phyloP scores from a whole-genome alignment of 306 rosid species.

The Cucurbita ficifolia region DNA sequence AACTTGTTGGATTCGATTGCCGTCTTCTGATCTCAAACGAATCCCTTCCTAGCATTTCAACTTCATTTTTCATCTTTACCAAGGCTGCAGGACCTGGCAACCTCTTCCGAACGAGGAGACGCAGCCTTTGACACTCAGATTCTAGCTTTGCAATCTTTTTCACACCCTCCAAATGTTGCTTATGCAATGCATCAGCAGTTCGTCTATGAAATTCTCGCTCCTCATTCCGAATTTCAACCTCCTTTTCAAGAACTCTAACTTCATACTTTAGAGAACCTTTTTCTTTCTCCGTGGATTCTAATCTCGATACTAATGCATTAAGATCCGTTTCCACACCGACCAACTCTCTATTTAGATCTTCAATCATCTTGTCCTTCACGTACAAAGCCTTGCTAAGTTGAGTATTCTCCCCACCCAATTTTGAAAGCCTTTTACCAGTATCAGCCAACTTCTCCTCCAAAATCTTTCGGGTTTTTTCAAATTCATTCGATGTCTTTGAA shows the following conservation, averaged over 20 bases:
- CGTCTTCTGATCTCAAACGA: constrained; percentile 38
- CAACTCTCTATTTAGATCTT: constrained; percentile 46
- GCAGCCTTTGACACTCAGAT: constrained; percentile 87
- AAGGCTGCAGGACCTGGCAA: constrained; percentile 90
- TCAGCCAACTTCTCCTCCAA: constrained; percentile 58
- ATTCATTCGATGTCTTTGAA: constrained; percentile 52
- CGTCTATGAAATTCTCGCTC: constrained; percentile 72
- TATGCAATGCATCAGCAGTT: constrained; percentile 61
- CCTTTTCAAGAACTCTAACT: constrained; percentile 76
- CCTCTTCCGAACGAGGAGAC: constrained; percentile 65
- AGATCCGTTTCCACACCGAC: constrained; percentile 41
- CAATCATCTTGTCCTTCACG: constrained; percentile 50
- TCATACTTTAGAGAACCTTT: constrained; percentile 53
- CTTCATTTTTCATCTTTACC: constrained; percentile 75
- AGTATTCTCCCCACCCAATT: constrained; percentile 40
- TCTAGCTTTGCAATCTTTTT: constrained; percentile 70
- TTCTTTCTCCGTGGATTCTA: constrained; percentile 58
- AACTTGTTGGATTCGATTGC: constrained; percentile 30
- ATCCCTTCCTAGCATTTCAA: constrained; percentile 58
- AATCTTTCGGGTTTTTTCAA: constrained; percentile 31
- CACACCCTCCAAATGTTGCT: constrained; percentile 55
- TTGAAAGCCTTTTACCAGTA: constrained; percentile 41
- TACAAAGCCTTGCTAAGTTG: constrained; percentile 44
- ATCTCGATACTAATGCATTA: constrained; percentile 36
- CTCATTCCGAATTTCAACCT: constrained; percentile 82